These are phyloP conservation scores for Globisporangium camurandrum DNA, from an alignment of 352 stramenopile genomes.

Conservation along the genomic window DNA sequence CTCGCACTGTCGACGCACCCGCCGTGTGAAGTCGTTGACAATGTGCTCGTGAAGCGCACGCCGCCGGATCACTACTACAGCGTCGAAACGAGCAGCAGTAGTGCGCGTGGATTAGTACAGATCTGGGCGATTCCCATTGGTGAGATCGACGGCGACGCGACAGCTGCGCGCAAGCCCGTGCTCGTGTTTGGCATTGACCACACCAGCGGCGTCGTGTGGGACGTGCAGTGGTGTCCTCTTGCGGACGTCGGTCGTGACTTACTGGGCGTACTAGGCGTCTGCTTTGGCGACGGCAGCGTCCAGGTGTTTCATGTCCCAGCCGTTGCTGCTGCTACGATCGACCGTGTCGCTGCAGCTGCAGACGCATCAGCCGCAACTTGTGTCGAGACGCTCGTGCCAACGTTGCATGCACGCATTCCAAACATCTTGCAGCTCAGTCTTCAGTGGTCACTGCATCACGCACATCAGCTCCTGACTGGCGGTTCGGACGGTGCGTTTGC, in stretches of 20 bases:
- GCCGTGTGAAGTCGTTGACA: slow-evolving; percentile 52
- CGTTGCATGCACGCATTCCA: slow-evolving; percentile 34
- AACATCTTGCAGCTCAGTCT: slow-evolving; percentile 56
- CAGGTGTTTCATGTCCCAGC: slow-evolving; percentile 59
- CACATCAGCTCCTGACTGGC: slow-evolving; percentile 71
- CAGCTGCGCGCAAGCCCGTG: slow-evolving; percentile 20
- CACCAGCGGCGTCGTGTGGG: slow-evolving; percentile 65
- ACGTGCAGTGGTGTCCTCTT: slow-evolving; percentile 70
- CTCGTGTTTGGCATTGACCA: slow-evolving; percentile 78
- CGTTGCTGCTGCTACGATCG: slow-evolving; percentile 30
- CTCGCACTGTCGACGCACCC: slow-evolving; percentile 62
- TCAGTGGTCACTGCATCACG: slow-evolving; percentile 65
- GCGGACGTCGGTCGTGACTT: slow-evolving; percentile 24
- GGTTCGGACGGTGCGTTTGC: slow-evolving; percentile 52
- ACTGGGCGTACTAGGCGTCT: slow-evolving; percentile 57
- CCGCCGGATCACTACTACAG: slow-evolving; percentile 78
- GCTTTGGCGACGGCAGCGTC: slow-evolving; percentile 70
- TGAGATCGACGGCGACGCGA: slow-evolving; percentile 3
- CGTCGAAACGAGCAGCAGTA: slow-evolving; percentile 14
- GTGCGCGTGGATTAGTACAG: slow-evolving; percentile 50
- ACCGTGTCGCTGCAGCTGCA: slow-evolving; percentile 4
- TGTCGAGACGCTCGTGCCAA: slow-evolving; percentile 40
- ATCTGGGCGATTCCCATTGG: slow-evolving; percentile 60
- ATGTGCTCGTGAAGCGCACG: slow-evolving; percentile 49
- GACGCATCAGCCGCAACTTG: slow-evolving; percentile 2